Evolutionary conservation across 805 yeast species (phyloP), one percentile per base, ranked within the genome.

Genomic region (Myxozyma monticola): DNA sequence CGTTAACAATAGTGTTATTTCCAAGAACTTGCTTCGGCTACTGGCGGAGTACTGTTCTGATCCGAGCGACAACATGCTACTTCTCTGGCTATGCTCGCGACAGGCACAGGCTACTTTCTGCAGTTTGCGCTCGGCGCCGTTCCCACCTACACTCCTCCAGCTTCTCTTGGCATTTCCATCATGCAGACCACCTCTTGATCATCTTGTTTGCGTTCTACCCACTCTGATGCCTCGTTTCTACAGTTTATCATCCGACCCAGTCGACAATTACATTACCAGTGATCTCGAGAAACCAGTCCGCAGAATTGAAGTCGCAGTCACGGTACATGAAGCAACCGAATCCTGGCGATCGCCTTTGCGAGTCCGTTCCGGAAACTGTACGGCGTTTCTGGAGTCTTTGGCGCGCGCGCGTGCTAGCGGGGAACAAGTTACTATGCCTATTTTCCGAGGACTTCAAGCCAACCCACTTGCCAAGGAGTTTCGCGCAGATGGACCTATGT

Each of bases 161-260:
- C 83, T 84, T 0, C 61, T 88, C 6, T 75, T 78, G 49, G 96
- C 89, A 60, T 88, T 88, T 62, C 78, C 77, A 51, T 76, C 83
- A 3, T 69, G 86, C 36, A 72, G 64, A 38, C 79, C 88, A 20
- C 95, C 96, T 0, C 61, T 85, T 44, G 80, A 77, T 42, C 79
- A 80, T 60, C 61, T 85, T 12, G 70, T 84, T 35, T 90, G 86
- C 56, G 69, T 84, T 25, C 72, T 88, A 54, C 96, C 96, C 8
- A 60, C 72, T 1, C 77, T 88, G 42, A 84, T 80, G 65, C 95
- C 95, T 14, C 69, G 96, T 47, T 69, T 81, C 42, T 88, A 84
- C 64, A 84, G 88, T 54, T 83, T 88, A 37, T 86, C 95, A 0
- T 84, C 90, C 2, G 65, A 67, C 29, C 80, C 82, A 0, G 62